phyloP scores from a whole-genome alignment of 2,329 filamentous ascomycete genomes.

The Cordyceps javanica region DNA sequence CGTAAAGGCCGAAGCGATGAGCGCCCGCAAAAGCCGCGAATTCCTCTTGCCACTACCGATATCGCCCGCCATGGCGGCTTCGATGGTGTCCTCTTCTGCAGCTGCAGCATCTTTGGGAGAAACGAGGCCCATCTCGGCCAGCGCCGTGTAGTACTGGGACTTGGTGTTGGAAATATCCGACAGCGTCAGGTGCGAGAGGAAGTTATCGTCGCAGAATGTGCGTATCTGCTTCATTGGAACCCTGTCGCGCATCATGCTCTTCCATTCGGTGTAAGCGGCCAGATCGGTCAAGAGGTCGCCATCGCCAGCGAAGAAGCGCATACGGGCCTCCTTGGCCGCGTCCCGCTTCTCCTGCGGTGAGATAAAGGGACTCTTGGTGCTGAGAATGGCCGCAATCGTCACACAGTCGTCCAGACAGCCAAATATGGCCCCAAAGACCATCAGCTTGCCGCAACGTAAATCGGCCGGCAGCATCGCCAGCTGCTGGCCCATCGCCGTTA shows the following conservation, averaged over 20 bases:
- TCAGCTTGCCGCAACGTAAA: conserved; percentile 84
- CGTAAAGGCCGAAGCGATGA: conserved; percentile 67
- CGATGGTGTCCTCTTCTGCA: conserved; percentile 18
- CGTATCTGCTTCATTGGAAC: conserved; percentile 58
- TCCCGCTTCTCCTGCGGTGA: conserved; percentile 79
- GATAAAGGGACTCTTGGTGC: conserved; percentile 78
- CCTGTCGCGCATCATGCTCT: conserved; percentile 54
- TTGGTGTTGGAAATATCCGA: conserved; percentile 84
- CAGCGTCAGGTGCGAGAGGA: conserved; percentile 75
- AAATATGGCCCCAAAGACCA: conserved; percentile 93
- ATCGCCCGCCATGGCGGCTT: conserved; percentile 24
- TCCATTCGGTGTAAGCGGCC: conserved; percentile 77
- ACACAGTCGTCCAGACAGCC: conserved; percentile 84
- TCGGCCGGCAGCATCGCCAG: conserved; percentile 94
- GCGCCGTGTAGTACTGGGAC: conserved; percentile 75
- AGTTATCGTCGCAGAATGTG: conserved; percentile 78
- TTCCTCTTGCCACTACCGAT: conserved; percentile 23
- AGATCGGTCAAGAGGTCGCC: conserved; percentile 88
- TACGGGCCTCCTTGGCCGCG: conserved; percentile 69
- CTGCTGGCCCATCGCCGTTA: conserved; percentile 88
- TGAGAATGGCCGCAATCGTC: conserved; percentile 88
- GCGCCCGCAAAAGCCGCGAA: conserved; percentile 55
- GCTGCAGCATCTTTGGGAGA: conserved; percentile 31
- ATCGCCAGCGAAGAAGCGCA: conserved; percentile 67
- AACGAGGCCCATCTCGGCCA: conserved; percentile 81